A percentile compares a stretch with the other conserved stretches of the same genome.
Conservation (phyloP, 1,284 basidiomycete genomes). For the Ganoderma multipileum region DNA sequence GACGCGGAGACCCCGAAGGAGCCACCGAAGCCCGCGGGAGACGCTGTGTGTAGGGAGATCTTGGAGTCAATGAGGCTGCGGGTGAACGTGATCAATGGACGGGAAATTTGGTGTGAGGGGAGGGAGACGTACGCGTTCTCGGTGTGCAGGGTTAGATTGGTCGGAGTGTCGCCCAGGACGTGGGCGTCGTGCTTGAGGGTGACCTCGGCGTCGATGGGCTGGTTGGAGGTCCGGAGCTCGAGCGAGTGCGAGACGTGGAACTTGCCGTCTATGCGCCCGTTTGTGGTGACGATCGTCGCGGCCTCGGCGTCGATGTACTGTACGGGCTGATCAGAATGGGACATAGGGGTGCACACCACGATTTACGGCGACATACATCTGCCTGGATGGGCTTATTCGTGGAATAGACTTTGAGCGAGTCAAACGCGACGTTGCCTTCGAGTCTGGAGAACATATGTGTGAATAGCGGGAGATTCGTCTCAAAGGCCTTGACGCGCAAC, state of each 20-base stretch:
- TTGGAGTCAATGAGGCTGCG: slow-evolving; percentile 37
- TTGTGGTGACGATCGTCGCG: slow-evolving; percentile 41
- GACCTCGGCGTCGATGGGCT: slow-evolving; percentile 44
- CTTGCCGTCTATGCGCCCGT: slow-evolving; percentile 48
- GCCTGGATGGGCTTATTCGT: slow-evolving; percentile 26
- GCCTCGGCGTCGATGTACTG: slow-evolving; percentile 45
- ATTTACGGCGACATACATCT: slow-evolving; percentile 14
- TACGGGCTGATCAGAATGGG: background rate
- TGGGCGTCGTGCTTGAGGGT: slow-evolving; percentile 42
- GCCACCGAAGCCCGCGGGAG: slow-evolving; percentile 36
- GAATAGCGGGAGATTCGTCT: slow-evolving; percentile 35
- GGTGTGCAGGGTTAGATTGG: slow-evolving; percentile 40
- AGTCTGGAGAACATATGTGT: slow-evolving; percentile 27
- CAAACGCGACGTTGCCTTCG: slow-evolving; percentile 26
- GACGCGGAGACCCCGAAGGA: slow-evolving; percentile 38
- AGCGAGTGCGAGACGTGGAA: slow-evolving; percentile 46
- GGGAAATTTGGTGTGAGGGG: background rate
- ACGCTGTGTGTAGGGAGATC: slow-evolving; percentile 38
- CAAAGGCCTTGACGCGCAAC: slow-evolving; percentile 29
- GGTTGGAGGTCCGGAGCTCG: slow-evolving; percentile 46
- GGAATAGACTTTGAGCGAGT: slow-evolving; percentile 24
- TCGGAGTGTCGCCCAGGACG: slow-evolving; percentile 27
- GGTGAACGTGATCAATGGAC: background rate
- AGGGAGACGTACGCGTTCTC: slow-evolving; percentile 41
- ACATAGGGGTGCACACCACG: too few relatives aligned